These are phyloP conservation scores for Cercospora beticola DNA, from an alignment of 2,329 filamentous ascomycete genomes.

Conservation along the genomic window DNA sequence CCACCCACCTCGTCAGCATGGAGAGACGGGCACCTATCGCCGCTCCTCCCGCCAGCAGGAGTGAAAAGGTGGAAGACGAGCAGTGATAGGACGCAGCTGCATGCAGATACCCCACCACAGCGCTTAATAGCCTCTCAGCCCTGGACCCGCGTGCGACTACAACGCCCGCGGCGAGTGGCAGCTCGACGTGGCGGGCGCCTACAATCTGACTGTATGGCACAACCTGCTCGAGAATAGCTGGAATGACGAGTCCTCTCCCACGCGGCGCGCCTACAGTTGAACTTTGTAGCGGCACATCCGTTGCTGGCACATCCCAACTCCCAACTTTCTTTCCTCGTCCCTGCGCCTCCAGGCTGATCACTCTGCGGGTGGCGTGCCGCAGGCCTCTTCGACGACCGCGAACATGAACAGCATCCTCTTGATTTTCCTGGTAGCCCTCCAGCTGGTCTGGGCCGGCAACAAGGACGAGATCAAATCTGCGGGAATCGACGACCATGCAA, in stretches of 20 bases:
- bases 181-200: constrained; percentile 6
- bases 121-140: constrained; percentile 13
- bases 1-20: constrained; percentile 1
- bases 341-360: neutral
- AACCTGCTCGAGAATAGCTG: constrained; percentile 3
- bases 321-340: neutral
- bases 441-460: constrained; percentile 23
- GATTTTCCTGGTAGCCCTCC: constrained; percentile 17
- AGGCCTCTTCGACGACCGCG: neutral
- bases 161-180: constrained; percentile 4
- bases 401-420: constrained; percentile 18
- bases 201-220: constrained; percentile 8
- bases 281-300: neutral
- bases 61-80: neutral
- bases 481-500: constrained; percentile 28
- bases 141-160: constrained; percentile 6
- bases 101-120: constrained; percentile 6
- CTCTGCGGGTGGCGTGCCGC: constrained; percentile 13
- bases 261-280: neutral
- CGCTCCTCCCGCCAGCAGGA: neutral
- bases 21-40: neutral
- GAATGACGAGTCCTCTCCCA: neutral
- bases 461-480: constrained; percentile 12
- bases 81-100: constrained; percentile 11
- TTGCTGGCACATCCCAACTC: neutral